These are phyloP conservation scores for Effrenium voratum DNA, from an alignment of 73 alveolate genomes.

Conservation along the genomic window DNA sequence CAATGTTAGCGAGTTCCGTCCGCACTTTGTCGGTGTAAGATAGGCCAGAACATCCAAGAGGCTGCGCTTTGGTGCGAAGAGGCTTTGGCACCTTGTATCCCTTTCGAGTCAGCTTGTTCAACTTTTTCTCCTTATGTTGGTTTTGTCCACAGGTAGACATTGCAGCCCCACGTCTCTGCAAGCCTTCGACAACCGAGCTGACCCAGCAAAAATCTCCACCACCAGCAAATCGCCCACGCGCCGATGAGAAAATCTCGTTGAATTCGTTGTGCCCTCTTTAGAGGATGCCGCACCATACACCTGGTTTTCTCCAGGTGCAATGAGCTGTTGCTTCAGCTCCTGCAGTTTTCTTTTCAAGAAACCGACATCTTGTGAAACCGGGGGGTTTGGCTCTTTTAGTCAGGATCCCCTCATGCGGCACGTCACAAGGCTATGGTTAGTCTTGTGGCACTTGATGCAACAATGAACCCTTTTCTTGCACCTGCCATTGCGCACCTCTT, in stretches of 20 bases:
- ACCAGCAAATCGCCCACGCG: background rate
- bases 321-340: too few relatives aligned
- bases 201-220: background rate
- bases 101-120: background rate
- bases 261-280: background rate
- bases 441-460: background rate
- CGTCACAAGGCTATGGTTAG: background rate
- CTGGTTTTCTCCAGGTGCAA: too few relatives aligned
- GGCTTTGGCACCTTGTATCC: background rate
- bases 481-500: background rate
- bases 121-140: background rate
- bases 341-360: too few relatives aligned
- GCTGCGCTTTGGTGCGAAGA: background rate
- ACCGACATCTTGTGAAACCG: too few relatives aligned
- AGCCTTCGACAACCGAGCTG: background rate
- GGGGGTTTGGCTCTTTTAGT: too few relatives aligned
- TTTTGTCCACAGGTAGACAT: background rate
- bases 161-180: background rate
- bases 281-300: background rate
- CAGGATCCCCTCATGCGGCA: background rate
- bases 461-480: background rate
- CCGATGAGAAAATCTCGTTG: background rate
- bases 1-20: background rate
- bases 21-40: background rate
- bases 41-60: background rate